Percentiles rank a stretch among this genome's conserved stretches.
Conservation (phyloP, 192 early-diverging fungal genomes). For the Entomortierella chlamydospora region DNA sequence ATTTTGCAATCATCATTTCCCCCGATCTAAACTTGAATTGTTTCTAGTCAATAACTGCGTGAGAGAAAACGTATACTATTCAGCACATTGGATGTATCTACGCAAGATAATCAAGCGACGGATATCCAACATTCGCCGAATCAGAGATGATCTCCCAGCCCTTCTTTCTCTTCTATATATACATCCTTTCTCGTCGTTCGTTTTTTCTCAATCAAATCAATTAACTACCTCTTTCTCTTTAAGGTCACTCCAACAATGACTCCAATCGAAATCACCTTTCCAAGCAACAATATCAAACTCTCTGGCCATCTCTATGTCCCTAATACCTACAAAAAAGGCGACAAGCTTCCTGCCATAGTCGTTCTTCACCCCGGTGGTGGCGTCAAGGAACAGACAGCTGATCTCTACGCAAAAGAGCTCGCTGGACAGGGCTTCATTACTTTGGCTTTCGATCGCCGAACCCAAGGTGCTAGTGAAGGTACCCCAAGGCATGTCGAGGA, state of each 20-base stretch:
- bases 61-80: too few species aligned
- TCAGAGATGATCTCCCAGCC: too few species aligned
- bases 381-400: slow-evolving; percentile 49
- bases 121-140: too few species aligned
- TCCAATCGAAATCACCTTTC: slow-evolving; percentile 11
- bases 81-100: too few species aligned
- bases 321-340: slow-evolving; percentile 2
- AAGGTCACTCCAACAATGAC: slow-evolving; percentile 15
- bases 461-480: slow-evolving; percentile 40
- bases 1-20: too few species aligned
- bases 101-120: too few species aligned
- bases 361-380: slow-evolving; percentile 23
- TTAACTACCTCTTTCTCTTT: background rate
- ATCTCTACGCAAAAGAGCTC: slow-evolving; percentile 19
- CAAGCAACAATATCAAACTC: slow-evolving; percentile 19
- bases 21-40: too few species aligned
- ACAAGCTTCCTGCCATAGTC: slow-evolving; percentile 18
- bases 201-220: too few species aligned
- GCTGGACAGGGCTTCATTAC: slow-evolving; percentile 31
- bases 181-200: too few species aligned
- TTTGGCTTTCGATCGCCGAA: slow-evolving; percentile 33
- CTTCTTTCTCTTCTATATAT: too few species aligned
- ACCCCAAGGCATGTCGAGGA: slow-evolving; percentile 34
- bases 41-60: too few species aligned
- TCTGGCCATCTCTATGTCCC: slow-evolving; percentile 28